Percentiles rank a stretch among this genome's conserved stretches.
phyloP scores from a whole-genome alignment of 2,329 filamentous ascomycete genomes.

The Aureobasidium sp. region DNA sequence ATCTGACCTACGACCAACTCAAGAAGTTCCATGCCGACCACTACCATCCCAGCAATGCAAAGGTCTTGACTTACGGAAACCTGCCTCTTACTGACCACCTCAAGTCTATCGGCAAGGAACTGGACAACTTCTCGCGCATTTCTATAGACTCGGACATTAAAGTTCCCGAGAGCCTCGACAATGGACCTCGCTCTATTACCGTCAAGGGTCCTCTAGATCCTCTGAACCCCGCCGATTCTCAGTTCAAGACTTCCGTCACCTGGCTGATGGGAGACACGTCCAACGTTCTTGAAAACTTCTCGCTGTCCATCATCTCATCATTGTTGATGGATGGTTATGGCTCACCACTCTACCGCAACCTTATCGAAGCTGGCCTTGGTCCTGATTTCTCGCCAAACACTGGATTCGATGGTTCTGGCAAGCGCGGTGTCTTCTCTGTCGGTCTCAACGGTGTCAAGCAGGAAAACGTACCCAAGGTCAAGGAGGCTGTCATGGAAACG shows the following conservation, averaged over 20 bases:
- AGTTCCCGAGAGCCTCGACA: conserved; percentile 62
- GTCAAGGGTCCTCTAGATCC: conserved; percentile 80
- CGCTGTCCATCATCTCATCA: conserved; percentile 71
- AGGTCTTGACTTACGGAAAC: conserved; percentile 90
- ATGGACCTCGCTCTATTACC: conserved; percentile 61
- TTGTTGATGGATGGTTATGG: conserved; percentile 91
- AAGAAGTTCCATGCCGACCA: conserved; percentile 83
- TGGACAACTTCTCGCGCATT: conserved; percentile 67
- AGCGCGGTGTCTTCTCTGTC: conserved; percentile 76
- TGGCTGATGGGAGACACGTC: conserved; percentile 83
- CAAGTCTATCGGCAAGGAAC: conserved; percentile 65
- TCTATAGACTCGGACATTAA: conserved; percentile 66
- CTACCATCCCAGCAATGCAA: conserved; percentile 96
- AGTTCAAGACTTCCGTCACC: conserved; percentile 88
- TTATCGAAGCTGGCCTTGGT: conserved; percentile 85
- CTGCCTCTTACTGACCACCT: conserved; percentile 80
- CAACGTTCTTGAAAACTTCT: conserved; percentile 82
- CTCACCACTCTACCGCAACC: conserved; percentile 79
- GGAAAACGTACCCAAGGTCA: conserved; percentile 69
- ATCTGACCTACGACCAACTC: conserved; percentile 85
- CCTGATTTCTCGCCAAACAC: conserved; percentile 93
- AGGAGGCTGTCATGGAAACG: conserved; percentile 65
- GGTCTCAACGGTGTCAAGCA: conserved; percentile 85
- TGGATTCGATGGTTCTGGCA: conserved; percentile 76
- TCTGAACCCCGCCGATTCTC: conserved; percentile 74